These are phyloP conservation scores for Epichloe bromicola DNA, from an alignment of 2,329 filamentous ascomycete genomes.

Conservation along the genomic window DNA sequence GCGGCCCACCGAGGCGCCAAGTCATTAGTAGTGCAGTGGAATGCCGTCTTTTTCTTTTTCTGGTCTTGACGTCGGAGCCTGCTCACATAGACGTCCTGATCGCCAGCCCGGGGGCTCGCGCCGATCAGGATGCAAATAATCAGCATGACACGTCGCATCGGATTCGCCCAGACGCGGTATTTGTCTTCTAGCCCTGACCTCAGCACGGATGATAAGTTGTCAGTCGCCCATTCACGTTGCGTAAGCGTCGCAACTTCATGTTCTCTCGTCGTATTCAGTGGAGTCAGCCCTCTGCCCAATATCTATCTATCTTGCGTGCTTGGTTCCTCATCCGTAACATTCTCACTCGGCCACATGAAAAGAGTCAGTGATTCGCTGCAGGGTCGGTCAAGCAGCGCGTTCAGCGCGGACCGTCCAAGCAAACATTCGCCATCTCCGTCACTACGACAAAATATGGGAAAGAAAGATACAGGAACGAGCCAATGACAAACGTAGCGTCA, in stretches of 20 bases:
- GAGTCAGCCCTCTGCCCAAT: background rate
- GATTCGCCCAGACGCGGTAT: background rate
- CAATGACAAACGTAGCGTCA: background rate
- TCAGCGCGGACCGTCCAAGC: background rate
- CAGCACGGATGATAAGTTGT: background rate
- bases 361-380: background rate
- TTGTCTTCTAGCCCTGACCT: background rate
- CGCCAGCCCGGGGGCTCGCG: background rate
- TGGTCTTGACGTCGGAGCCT: background rate
- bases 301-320: background rate
- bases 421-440: background rate
- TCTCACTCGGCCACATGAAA: background rate
- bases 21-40: constrained; percentile 3
- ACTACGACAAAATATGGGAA: background rate
- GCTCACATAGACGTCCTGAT: background rate
- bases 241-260: background rate
- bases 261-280: background rate
- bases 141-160: background rate
- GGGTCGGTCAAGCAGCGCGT: background rate
- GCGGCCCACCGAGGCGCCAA: constrained; percentile 4
- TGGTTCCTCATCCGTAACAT: background rate
- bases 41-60: background rate
- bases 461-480: background rate
- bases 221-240: background rate
- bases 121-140: background rate